Base-by-base conservation (phyloP, 495 filamentous ascomycete species). In the Durotheca rogersii region DNA sequence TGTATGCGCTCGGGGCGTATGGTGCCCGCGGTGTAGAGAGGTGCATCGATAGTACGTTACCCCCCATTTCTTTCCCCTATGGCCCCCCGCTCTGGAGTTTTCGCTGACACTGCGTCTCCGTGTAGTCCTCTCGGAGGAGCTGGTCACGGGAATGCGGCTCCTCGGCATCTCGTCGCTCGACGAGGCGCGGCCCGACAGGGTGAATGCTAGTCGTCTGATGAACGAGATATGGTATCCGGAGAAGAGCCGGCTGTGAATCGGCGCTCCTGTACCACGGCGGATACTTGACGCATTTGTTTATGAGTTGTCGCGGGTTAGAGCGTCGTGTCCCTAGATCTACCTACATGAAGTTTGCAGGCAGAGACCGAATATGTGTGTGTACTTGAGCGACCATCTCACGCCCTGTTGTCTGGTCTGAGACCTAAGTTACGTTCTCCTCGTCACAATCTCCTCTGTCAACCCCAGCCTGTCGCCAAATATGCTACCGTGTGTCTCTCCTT, bases 1-100 rank as follows among this genome's bases (percentile, higher is more conserved):
- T 93, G 53, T 95, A 82, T 61, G 89, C 89, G 21, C 90, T 94
- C 82, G 84, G 78, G 21, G 77, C 89, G 4, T 95, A 95, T 65
- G 89, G 89, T 0, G 72, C 86, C 37, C 74, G 80, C 6, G 89
- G 89, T 34, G 87, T 93, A n/a, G 81, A 89, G 16, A 43, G 58
- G 31, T 63, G 60, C 37, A 38, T 56, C 31, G 65, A 67, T 41
- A 61, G 64, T 67, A 48, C 30, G 64, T 62, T 17, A 1, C 18
- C 14, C 18, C 7, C 32, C n/a, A 12, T 14, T 10, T 7, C 19
- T 29, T 23, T 4, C 15, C 7, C 36, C 12, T 12, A 10, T 7
- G 6, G 20, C 12, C 33, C n/a, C 16, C 36, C 12, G 12, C 6
- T 12, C 30, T 19, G 15, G 19, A 6, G 6, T 35, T 2, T 19